A percentile compares a stretch with the other conserved stretches of the same genome.
Conservation (phyloP, 352 stramenopile genomes). For the Globisporangium rhizosaccharum region DNA sequence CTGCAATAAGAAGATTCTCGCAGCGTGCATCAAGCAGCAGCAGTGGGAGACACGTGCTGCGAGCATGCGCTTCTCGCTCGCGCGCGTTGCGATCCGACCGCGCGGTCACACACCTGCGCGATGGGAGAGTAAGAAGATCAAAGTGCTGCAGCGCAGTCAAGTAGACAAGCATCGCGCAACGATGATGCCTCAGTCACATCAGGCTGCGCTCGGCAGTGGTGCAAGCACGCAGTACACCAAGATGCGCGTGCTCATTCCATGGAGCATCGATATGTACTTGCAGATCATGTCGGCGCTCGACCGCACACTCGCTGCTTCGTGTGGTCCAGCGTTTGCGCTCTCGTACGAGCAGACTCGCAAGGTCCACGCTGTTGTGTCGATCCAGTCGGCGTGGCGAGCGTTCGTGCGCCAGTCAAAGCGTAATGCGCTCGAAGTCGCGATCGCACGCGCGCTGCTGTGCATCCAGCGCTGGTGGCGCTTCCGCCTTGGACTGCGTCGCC, state of each 20-base stretch:
- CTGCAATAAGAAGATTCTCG: conserved; percentile 57
- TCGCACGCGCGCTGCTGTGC: conserved; percentile 46
- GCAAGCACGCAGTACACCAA: conserved; percentile 23
- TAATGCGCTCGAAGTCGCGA: conserved; percentile 44
- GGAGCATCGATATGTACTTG: conserved; percentile 77
- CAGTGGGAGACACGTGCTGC: neutral
- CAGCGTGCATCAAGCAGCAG: conserved; percentile 46
- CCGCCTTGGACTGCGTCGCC: conserved; percentile 30
- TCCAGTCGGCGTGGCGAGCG: conserved; percentile 56
- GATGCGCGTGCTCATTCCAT: conserved; percentile 65
- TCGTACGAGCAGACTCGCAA: conserved; percentile 48
- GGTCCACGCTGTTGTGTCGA: conserved; percentile 35
- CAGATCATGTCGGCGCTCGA: conserved; percentile 50
- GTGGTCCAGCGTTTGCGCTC: conserved; percentile 35
- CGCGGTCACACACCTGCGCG: conserved; percentile 38
- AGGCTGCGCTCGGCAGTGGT: too few relatives aligned
- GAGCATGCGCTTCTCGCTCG: conserved; percentile 25
- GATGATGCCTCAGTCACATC: too few relatives aligned
- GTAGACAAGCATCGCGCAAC: too few relatives aligned
- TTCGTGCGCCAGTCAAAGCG: conserved; percentile 29
- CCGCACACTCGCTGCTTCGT: conserved; percentile 1
- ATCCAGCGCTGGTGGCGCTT: conserved; percentile 72
- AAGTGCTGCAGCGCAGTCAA: conserved; percentile 1
- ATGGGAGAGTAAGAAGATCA: conserved; percentile 35
- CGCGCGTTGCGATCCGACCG: conserved; percentile 25